Base-by-base conservation (phyloP, 2,329 filamentous ascomycete species). In the Penicillium paneum region DNA sequence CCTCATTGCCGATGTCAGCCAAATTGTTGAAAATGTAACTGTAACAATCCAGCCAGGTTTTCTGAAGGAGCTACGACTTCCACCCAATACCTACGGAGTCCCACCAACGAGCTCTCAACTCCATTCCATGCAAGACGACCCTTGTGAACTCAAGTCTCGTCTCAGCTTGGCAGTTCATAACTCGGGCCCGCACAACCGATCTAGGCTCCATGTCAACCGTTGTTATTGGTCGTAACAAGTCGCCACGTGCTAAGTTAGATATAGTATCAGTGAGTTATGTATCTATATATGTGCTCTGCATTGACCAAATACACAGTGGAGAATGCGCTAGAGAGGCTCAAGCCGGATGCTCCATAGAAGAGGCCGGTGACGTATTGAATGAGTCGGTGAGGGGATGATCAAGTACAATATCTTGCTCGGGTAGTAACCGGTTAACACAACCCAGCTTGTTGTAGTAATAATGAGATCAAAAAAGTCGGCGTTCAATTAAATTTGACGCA, bases 301-400 rank as follows among this genome's bases (percentile, higher is more conserved):
- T 78, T 79, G 2, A 83, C 82, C n/a, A 89, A 90, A 72, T 88
- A 86, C 66, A 87, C 85, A 0, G 84, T 83, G 35, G 78, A 82
- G 55, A 79, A 78, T 1, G 83, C 84, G 2, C 80, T 80, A 69
- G 76, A 79, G 67, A 81, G 82, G 70, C 67, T 88, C 69, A 74
- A 72, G 67, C 85, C 85, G 0, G 76, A 85, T 51, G 77, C 79
- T 54, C 86, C 86, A n/a, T 89, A 89, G 74, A 82, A 59, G 71
- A 74, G 56, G 70, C 75, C 0, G 67, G 65, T 7, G 76, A 79
- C 32, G 71, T 61, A 31, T 72, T 69, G n/a, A 79, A 79, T 72
- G 66, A 73, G 64, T 70, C 64, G 39, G 74, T 80, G 38, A 62
- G 63, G 55, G 69, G 61, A 42, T 29, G 11, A 19, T 17, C 7